Base-by-base conservation (phyloP, 208 protist genomes). In the Crithidia brevicula region DNA sequence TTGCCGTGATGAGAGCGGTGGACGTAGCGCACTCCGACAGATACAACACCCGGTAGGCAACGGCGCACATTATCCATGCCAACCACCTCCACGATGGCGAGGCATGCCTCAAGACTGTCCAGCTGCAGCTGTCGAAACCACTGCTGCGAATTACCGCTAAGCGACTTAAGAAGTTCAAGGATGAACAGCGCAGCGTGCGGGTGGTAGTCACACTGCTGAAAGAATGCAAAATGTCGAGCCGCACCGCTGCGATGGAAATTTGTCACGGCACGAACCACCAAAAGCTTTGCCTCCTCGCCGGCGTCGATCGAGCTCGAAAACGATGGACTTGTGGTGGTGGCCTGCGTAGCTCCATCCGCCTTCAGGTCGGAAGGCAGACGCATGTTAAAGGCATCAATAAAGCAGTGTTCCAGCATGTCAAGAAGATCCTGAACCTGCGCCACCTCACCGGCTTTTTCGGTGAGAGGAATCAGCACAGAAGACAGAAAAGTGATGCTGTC, bases 121-220 rank as follows among this genome's bases (percentile, higher is more conserved):
- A 93, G 27, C 67, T 94, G 91, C 50, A 94, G 82, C 54, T 76
- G 56, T 10, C 85, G 82, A 77, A 91, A 96, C 89, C 89, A 94
- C 60, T 79, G 22, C 63, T 84, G 62, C 23, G 87, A 92, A 67
- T 93, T 81, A 0, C 89, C 89, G 23, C 81, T 77, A 20, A 96
- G 63, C 2, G 79, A 82, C 20, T 86, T 77, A 36, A 96, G 77
- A 36, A 96, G 63, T 62, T 92, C 89, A 45, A 92, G 83, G 53
- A 96, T 75, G 50, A 96, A 96, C 52, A 96, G 76, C 4, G 91
- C 88, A 8, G 89, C 87, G 59, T 86, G 82, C 7, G 74, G 67
- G 71, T 90, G 83, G 61, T 96, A 93, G 33, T 67, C 61, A 34
- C 60, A 36, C 15, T 27, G 59, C 40, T 58, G 40, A 67, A 93